Base-by-base conservation (phyloP, 768 basidiomycete genomes). In the Lentinula aciculospora region DNA sequence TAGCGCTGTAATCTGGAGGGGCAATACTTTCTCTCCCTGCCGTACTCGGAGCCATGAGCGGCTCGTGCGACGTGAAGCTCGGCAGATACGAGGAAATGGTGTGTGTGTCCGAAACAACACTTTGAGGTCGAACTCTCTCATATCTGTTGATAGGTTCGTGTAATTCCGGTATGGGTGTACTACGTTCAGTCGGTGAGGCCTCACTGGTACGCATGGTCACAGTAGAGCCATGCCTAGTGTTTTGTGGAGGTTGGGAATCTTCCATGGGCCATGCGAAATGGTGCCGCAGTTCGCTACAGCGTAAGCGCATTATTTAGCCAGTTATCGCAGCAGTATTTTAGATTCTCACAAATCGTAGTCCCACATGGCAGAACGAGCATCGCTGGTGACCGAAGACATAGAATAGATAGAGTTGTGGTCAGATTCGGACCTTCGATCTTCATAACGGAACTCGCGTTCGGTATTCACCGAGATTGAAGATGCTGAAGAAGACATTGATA, bases 1-100 rank as follows among this genome's bases (percentile, higher is more conserved):
- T 56, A 19, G 59, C 58, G 8, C 66, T 65, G 45, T 68, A 68
- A 49, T 47, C 53, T 8, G 66, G 67, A 40, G 66, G 68, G 4
- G 60, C 57, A 28, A 55, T 55, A 27, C 58, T 59, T 36, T 39
- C 45, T 29, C 48, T 53, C 54, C 29, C 27, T 31, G 21, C 15
- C 19, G 15, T 21, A 23, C 37, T 31, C 12, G 3, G 25, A 42
- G 13, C 19, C 19, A 9, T 15, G 37, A 12, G 21, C 13, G 53
- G 25, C 17, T 25, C 50, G 27, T 34, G 21, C 32, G 37, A 25
- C 40, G 36, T 28, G 40, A 40, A 40, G 37, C 53, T 42, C 13
- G 50, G 50, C 27, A 53, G 27, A 36, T 27, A 19, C n/a, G 53
- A 39, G 9, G 21, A 12, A 17, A 54, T 54, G 25, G 53, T 42